Percentiles rank a stretch among this genome's conserved stretches.
phyloP scores from a whole-genome alignment of 2,329 filamentous ascomycete species.

The Aplosporella prunicola region DNA sequence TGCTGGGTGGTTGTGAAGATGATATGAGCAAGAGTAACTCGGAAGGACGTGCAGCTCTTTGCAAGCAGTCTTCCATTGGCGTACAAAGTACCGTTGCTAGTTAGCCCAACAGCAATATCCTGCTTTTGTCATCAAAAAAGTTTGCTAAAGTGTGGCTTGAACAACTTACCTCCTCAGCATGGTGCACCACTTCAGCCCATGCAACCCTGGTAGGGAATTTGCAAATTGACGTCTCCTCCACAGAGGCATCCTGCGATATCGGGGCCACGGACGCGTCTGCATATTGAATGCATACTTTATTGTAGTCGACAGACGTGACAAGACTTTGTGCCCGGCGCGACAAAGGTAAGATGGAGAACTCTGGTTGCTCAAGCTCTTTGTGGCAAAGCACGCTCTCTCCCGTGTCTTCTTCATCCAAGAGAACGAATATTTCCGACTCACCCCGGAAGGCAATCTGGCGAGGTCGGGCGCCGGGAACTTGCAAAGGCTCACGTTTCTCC shows the following conservation, averaged over 20 bases:
- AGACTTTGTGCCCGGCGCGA: background rate
- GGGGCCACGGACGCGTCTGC: slow-evolving; percentile 1
- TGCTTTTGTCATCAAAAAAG: slow-evolving; percentile 17
- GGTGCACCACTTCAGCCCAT: slow-evolving; percentile 23
- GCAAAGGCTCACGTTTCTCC: slow-evolving; percentile 13
- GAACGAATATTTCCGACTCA: slow-evolving; percentile 27
- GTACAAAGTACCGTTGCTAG: slow-evolving; percentile 67
- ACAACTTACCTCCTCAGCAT: slow-evolving; percentile 30
- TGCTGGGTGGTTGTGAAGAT: slow-evolving; percentile 90
- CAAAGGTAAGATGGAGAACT: background rate
- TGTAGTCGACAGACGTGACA: slow-evolving; percentile 10
- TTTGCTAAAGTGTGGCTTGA: background rate
- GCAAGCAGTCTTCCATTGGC: slow-evolving; percentile 64
- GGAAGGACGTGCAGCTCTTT: slow-evolving; percentile 87
- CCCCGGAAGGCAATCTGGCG: slow-evolving; percentile 41
- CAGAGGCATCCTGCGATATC: background rate
- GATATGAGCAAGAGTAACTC: slow-evolving; percentile 70
- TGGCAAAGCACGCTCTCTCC: slow-evolving; percentile 6
- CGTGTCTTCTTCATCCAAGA: slow-evolving; percentile 23
- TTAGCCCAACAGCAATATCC: slow-evolving; percentile 53
- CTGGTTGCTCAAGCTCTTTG: slow-evolving; percentile 1
- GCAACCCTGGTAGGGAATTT: slow-evolving; percentile 10
- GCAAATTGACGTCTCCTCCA: background rate
- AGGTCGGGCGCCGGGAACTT: slow-evolving; percentile 13
- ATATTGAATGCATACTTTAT: background rate